Percentiles rank a stretch among this genome's conserved stretches.
These are phyloP conservation scores for Tetrapisispora pingtungensis DNA, from an alignment of 805 yeast species.

Conservation along the genomic window DNA sequence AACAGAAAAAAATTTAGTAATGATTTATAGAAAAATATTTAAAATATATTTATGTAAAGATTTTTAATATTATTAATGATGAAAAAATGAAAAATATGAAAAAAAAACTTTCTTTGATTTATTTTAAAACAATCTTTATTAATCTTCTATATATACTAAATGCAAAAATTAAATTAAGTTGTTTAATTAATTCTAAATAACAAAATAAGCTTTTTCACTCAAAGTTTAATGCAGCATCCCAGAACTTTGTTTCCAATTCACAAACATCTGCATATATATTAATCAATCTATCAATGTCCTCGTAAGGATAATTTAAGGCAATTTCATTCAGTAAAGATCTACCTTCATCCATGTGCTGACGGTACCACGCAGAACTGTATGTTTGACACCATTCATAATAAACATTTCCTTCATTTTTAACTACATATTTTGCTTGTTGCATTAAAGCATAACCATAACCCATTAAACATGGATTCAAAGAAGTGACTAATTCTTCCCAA, in stretches of 20 bases:
- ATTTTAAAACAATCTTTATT: too few species aligned
- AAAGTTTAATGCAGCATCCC: conserved; percentile 42
- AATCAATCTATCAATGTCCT: conserved; percentile 42
- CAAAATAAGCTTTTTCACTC: background rate
- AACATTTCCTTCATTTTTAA: conserved; percentile 16
- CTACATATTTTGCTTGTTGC: conserved; percentile 27
- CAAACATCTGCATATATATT: conserved; percentile 53
- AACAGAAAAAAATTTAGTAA: too few species aligned
- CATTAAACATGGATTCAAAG: conserved; percentile 65
- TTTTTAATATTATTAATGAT: background rate
- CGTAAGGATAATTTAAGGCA: conserved; percentile 32
- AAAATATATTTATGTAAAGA: background rate
- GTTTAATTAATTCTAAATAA: background rate
- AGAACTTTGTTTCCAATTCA: conserved; percentile 52
- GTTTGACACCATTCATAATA: conserved; percentile 50
- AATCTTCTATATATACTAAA: too few species aligned
- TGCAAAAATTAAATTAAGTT: too few species aligned
- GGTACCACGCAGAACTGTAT: conserved; percentile 51
- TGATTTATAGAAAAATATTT: background rate
- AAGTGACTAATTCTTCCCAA: conserved; percentile 56
- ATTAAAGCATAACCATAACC: conserved; percentile 57
- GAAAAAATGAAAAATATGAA: background rate
- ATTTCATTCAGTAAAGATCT: conserved; percentile 37
- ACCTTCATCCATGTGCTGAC: conserved; percentile 44
- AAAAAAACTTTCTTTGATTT: too few species aligned